Base-by-base conservation (phyloP, 805 yeast genomes). In the Alloascoidea africana region DNA sequence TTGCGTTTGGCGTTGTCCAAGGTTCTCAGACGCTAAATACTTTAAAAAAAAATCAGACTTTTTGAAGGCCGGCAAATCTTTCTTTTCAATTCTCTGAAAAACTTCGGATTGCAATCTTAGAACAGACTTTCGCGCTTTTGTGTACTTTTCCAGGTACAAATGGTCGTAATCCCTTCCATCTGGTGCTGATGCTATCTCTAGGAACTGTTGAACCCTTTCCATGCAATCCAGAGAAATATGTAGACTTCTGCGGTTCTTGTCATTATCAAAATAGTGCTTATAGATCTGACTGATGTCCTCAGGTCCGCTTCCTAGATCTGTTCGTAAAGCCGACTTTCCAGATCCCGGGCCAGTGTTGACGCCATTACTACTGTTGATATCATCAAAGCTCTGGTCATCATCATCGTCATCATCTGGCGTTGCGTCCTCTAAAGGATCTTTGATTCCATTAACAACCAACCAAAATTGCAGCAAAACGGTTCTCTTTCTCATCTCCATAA, bases 391-490 rank as follows among this genome's bases (percentile, higher is more conserved):
- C 52, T 32, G 53, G 16, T 57, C 51, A 33, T 56, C 54, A 2
- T 43, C 44, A 3, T 50, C 40, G 32, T 51, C 58, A 3, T 50
- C 43, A 1, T 41, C 38, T 1, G 47, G 38, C 16, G 34, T 32
- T 1, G 41, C 47, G 11, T 52, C 53, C 43, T 76, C 83, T 14
- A 86, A 53, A 0, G 96, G 94, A 36, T 80, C 80, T 46, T 74
- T 72, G 30, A 83, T 65, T 0, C 68, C 62, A 42, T 83, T 80
- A 2, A 84, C 77, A 2, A 70, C 66, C 3, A 68, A 51, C 84
- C 86, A 81, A 42, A 73, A 74, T 34, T 75, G 76, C 3, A 84
- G 48, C 18, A 75, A 49, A 0, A 55, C 56, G 1, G 64, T 54
- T 35, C 71, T 53, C 3, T 59, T 53, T 14, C 73, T 48, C 36